These are phyloP conservation scores for Tolypocladium sp. DNA, from an alignment of 2,329 filamentous ascomycete genomes.

Conservation along the genomic window DNA sequence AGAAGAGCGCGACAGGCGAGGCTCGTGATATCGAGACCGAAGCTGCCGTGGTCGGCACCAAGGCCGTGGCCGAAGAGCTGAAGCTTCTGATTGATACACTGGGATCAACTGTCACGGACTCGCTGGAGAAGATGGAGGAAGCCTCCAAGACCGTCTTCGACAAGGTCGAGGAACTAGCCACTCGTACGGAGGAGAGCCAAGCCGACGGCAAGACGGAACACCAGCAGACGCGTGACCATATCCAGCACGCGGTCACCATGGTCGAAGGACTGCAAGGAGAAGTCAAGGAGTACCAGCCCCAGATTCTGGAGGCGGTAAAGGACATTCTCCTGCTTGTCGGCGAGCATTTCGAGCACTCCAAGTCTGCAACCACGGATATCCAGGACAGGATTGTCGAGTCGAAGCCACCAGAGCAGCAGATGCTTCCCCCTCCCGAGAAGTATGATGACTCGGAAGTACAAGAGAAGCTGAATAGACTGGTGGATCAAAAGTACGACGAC, in stretches of 20 bases:
- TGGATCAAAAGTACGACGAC: conserved; percentile 46
- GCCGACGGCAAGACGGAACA: conserved; percentile 70
- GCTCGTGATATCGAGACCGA: conserved; percentile 65
- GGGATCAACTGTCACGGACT: conserved; percentile 69
- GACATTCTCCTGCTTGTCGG: conserved; percentile 77
- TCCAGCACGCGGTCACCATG: conserved; percentile 63
- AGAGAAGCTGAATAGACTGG: conserved; percentile 23
- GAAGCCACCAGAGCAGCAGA: conserved; percentile 48
- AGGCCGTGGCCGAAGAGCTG: conserved; percentile 76
- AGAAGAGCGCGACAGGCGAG: conserved; percentile 63
- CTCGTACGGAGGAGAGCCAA: conserved; percentile 67
- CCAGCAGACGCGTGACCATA: conserved; percentile 70
- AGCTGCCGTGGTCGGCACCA: conserved; percentile 65
- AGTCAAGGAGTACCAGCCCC: conserved; percentile 75
- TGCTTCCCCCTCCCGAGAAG: conserved; percentile 49
- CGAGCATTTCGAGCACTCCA: conserved; percentile 83
- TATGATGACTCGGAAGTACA: conserved; percentile 22
- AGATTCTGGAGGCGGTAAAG: conserved; percentile 77
- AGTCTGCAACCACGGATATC: conserved; percentile 49
- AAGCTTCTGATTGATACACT: conserved; percentile 80
- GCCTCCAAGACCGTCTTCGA: conserved; percentile 81
- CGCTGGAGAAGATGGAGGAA: conserved; percentile 77
- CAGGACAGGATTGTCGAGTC: conserved; percentile 53
- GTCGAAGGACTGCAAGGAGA: conserved; percentile 72
- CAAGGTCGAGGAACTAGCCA: conserved; percentile 70